A percentile compares a stretch with the other conserved stretches of the same genome.
Evolutionary conservation across 805 yeast genomes (phyloP).

Genomic region (Saccharomyces eubayanus): DNA sequence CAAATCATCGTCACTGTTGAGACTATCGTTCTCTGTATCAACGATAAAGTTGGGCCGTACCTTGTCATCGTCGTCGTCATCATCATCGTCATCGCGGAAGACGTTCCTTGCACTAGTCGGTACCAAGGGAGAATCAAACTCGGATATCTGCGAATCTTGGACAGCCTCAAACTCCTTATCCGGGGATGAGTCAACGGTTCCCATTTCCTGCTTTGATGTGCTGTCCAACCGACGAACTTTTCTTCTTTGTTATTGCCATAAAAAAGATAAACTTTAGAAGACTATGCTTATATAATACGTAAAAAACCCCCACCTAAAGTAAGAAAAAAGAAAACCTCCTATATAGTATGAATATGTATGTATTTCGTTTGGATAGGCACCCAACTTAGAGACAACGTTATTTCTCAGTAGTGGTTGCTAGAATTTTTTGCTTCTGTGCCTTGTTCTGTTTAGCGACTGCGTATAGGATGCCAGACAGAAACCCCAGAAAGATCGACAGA

Average conservation of each 20-base stretch:
- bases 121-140: neutral
- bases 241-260: neutral
- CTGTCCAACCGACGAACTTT: neutral
- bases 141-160: neutral
- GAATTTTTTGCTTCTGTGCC: conserved; percentile 26
- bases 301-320: neutral
- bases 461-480: conserved; percentile 90
- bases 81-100: neutral
- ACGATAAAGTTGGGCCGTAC: neutral
- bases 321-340: neutral
- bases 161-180: neutral
- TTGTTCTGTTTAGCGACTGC: conserved; percentile 94
- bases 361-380: neutral
- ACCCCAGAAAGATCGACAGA: conserved; percentile 85
- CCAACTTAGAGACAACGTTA: neutral
- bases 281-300: neutral
- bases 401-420: neutral
- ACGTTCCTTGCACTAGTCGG: neutral
- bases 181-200: neutral
- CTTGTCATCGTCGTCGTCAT: neutral
- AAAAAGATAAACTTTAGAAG: neutral
- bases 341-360: neutral
- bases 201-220: neutral
- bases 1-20: neutral
- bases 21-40: neutral